Base-by-base conservation (phyloP, 108 stramenopile species). In the Fistulifera solaris region DNA sequence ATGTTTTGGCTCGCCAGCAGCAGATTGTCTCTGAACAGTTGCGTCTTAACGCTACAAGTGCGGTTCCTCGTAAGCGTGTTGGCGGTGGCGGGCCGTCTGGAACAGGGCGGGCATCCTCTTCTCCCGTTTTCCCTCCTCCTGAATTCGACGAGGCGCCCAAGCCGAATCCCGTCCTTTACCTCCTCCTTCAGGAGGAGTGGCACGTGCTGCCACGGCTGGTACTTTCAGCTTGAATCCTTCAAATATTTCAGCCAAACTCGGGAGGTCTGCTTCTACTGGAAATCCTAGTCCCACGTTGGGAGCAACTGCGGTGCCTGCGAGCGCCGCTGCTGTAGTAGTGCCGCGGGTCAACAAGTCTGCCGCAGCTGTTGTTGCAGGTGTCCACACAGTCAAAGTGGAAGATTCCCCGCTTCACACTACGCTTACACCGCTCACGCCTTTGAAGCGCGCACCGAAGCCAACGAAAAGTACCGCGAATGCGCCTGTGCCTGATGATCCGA, bases 61-160 rank as follows among this genome's bases (percentile, higher is more conserved):
- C 56, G 42, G 55, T 43, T 27, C 58, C 67, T 11, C 73, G 85
- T 17, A 68, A 72, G 39, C 70, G 71, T 43, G 72, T 77, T 4
- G 91, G 91, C 14, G 80, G 87, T 38, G 91, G 91, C 50, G 91
- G 91, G 23, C 86, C 86, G n/a, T 81, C 78, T 6, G 83, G 86
- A 12, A 88, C 79, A 4, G 86, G 90, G 13, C 76, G 76, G 40
- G 82, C 72, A 14, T 52, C 78, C 1, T 47, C 77, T 5, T 72
- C 65, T 52, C 85, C 91, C 6, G 66, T 89, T 11, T 87, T 93
- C 52, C 91, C 91, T 38, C 83, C 91, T 11, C 87, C 91, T 14
- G 72, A 75, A 17, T 93, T 65, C 56, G 91, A 93, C 54, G 91
- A 88, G 57, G 75, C 73, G 1, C 41, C 58, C 3, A 73, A 72